These are phyloP conservation scores for Herpotrichia juniperi DNA, from an alignment of 2,329 filamentous ascomycete species.

Conservation along the genomic window DNA sequence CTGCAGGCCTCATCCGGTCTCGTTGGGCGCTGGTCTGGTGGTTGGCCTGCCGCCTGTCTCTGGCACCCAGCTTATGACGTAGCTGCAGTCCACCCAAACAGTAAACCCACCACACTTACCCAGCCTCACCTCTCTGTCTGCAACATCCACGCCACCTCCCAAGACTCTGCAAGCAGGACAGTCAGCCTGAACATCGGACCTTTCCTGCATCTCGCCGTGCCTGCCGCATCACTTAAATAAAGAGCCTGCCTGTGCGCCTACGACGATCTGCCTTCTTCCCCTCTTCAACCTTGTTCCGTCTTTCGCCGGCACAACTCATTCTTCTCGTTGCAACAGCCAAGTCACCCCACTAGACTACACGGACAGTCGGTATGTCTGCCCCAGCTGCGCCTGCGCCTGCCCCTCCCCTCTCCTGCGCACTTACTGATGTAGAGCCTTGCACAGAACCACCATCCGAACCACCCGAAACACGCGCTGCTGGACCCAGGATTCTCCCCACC, in stretches of 20 bases:
- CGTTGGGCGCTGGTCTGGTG: slow-evolving; percentile 4
- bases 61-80: slow-evolving; percentile 12
- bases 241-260: slow-evolving; percentile 18
- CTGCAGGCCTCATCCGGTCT: not conserved
- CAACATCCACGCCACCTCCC: slow-evolving; percentile 27
- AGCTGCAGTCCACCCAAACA: slow-evolving; percentile 5
- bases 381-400: not conserved
- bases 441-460: slow-evolving; percentile 4
- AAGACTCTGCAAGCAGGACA: slow-evolving; percentile 21
- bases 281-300: slow-evolving; percentile 19
- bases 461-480: not conserved
- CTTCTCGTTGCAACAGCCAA: slow-evolving; percentile 14
- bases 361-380: slow-evolving; percentile 26
- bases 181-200: slow-evolving; percentile 20
- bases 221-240: slow-evolving; percentile 24
- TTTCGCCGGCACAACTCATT: slow-evolving; percentile 18
- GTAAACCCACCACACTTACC: slow-evolving; percentile 14
- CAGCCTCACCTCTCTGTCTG: slow-evolving; percentile 19
- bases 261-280: slow-evolving; percentile 6
- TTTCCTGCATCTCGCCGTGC: not conserved
- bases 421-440: slow-evolving; percentile 2
- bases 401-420: slow-evolving; percentile 13
- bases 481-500: not conserved
- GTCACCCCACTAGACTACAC: slow-evolving; percentile 10
- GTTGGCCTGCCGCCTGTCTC: slow-evolving; percentile 5